These are phyloP conservation scores for maize (Zea mays) DNA, from an alignment of 176 grass and related monocot genomes.

Conservation along the genomic window DNA sequence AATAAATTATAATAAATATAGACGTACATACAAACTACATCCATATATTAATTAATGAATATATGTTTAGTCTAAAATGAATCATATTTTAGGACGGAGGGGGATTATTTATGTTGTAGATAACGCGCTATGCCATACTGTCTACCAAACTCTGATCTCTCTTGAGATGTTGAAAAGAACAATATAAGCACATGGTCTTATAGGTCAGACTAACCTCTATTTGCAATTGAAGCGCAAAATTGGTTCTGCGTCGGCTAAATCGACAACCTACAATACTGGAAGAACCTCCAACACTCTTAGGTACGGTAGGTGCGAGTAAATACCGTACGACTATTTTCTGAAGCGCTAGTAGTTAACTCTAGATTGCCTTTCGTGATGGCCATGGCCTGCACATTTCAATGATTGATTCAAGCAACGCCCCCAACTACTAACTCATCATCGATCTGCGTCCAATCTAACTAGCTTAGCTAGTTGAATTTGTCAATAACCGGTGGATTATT, in stretches of 20 bases:
- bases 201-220: neutral
- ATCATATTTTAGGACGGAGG: too few relatives aligned
- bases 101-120: too few relatives aligned
- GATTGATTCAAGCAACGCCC: neutral
- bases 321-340: neutral
- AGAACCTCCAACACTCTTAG: neutral
- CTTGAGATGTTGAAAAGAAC: neutral
- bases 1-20: too few relatives aligned
- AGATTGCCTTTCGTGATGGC: neutral
- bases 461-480: neutral
- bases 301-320: neutral
- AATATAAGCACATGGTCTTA: neutral
- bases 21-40: too few relatives aligned
- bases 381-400: neutral
- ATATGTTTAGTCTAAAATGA: too few relatives aligned
- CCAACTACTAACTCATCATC: constrained; percentile 14
- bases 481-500: neutral
- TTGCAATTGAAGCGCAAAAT: neutral
- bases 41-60: too few relatives aligned
- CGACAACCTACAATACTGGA: neutral
- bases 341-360: neutral
- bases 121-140: too few relatives aligned
- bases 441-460: neutral
- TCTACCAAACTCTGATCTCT: too few relatives aligned
- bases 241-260: neutral